Percentiles rank a stretch among this genome's conserved stretches.
Conservation (phyloP, 2,329 filamentous ascomycete genomes). For the Didymella exigua region DNA sequence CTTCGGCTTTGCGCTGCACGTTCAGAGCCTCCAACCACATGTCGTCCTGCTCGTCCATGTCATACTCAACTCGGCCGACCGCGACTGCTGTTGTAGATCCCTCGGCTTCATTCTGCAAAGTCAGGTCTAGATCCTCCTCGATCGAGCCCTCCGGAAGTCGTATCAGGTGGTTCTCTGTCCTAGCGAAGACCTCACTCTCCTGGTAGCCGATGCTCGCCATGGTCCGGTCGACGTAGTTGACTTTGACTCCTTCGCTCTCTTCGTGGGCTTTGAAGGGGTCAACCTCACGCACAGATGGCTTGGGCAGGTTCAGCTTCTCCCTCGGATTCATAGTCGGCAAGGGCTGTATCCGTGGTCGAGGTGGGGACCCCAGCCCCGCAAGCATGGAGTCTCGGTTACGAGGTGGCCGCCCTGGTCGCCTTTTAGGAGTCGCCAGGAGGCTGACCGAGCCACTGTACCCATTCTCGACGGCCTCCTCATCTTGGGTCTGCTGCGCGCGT, state of each 20-base stretch:
- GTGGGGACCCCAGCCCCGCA: conserved; percentile 63
- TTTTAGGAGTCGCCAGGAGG: conserved; percentile 52
- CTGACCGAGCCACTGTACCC: conserved; percentile 12
- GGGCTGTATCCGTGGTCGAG: conserved; percentile 71
- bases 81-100: conserved; percentile 55
- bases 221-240: conserved; percentile 91
- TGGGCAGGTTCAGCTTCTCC: conserved; percentile 77
- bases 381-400: conserved; percentile 67
- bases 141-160: conserved; percentile 66
- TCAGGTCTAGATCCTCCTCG: conserved; percentile 67
- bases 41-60: conserved; percentile 99
- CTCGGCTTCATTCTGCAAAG: conserved; percentile 65
- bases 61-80: conserved; percentile 89
- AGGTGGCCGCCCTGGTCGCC: conserved; percentile 69
- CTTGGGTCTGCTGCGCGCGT: conserved; percentile 38
- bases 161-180: conserved; percentile 74
- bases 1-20: conserved; percentile 71
- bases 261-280: conserved; percentile 82
- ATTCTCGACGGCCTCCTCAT: conserved; percentile 27
- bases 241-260: conserved; percentile 81
- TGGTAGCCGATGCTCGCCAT: conserved; percentile 98
- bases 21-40: conserved; percentile 93
- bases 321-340: conserved; percentile 79
- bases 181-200: conserved; percentile 86
- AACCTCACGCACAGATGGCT: conserved; percentile 75